phyloP scores from a whole-genome alignment of 768 basidiomycete genomes.

The Suillus decipiens region DNA sequence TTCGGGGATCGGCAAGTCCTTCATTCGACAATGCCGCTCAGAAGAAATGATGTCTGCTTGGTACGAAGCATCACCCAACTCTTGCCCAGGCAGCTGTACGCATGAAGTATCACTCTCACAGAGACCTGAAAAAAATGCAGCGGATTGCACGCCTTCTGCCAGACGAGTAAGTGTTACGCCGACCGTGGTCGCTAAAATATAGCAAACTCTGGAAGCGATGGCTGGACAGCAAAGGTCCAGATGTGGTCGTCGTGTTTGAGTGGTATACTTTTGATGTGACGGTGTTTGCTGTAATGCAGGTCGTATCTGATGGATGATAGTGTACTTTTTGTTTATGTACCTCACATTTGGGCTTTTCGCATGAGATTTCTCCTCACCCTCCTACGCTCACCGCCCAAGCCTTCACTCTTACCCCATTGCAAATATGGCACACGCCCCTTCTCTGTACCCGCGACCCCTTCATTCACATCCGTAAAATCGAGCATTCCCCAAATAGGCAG shows the following conservation, averaged over 20 bases:
- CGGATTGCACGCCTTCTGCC: conserved; percentile 43
- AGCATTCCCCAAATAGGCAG: conserved; percentile 84
- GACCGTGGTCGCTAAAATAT: conserved; percentile 31
- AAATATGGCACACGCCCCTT: conserved; percentile 72
- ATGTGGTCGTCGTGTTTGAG: conserved; percentile 8
- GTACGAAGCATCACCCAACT: conserved; percentile 37
- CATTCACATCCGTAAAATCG: conserved; percentile 55
- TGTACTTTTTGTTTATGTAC: conserved; percentile 8
- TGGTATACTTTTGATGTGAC: neutral
- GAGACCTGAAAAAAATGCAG: conserved; percentile 41
- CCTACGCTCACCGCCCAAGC: conserved; percentile 70
- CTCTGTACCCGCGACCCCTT: conserved; percentile 50
- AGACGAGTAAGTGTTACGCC: conserved; percentile 38
- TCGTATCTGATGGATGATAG: neutral
- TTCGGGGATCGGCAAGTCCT: conserved; percentile 40
- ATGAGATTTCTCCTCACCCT: conserved; percentile 85
- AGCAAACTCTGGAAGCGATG: conserved; percentile 40
- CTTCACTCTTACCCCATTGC: conserved; percentile 72
- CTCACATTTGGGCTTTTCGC: conserved; percentile 73
- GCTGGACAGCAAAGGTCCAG: conserved; percentile 31
- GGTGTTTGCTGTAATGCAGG: neutral
- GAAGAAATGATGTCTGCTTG: neutral
- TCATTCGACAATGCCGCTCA: neutral
- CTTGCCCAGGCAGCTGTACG: conserved; percentile 32
- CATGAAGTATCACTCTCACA: conserved; percentile 38